Evolutionary conservation across 139 green algal genomes (phyloP).

Genomic region (Chlorella ohadii): DNA sequence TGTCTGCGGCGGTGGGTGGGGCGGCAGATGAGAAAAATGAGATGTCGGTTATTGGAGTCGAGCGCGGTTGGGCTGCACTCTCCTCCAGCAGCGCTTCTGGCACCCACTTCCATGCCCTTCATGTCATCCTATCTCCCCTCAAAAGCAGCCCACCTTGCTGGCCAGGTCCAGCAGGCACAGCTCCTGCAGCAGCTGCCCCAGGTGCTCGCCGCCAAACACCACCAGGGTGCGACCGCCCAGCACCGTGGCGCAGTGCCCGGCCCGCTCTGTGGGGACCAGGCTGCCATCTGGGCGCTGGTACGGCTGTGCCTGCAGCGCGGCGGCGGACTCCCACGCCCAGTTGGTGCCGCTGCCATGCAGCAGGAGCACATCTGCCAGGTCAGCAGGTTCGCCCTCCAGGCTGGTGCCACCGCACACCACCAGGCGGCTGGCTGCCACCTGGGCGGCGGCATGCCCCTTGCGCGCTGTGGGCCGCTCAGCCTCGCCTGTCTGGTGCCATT

Average conservation of each 20-base stretch:
- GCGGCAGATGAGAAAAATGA: too few species aligned
- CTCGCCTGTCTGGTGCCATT: constrained; percentile 50
- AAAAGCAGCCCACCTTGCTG: neutral
- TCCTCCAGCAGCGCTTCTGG: too few species aligned
- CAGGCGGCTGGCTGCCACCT: constrained; percentile 45
- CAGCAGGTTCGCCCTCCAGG: constrained; percentile 48
- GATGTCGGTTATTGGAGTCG: too few species aligned
- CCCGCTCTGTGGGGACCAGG: constrained; percentile 30
- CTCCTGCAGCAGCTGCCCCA: constrained; percentile 59
- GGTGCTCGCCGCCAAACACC: constrained; percentile 69
- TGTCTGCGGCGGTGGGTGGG: too few species aligned
- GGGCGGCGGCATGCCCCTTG: constrained; percentile 48
- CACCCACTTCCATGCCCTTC: too few species aligned
- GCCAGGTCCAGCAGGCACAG: constrained; percentile 42
- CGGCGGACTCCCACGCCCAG: neutral
- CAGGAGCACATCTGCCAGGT: constrained; percentile 1
- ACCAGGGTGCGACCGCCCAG: constrained; percentile 65
- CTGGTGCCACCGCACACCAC: constrained; percentile 73
- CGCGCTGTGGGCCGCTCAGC: constrained; percentile 59
- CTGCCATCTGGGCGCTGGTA: constrained; percentile 1
- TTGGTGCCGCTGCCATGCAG: constrained; percentile 15
- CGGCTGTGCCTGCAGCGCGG: neutral
- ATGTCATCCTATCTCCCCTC: too few species aligned
- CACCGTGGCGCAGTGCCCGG: constrained; percentile 48
- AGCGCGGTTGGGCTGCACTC: too few species aligned